Percentiles rank a stretch among this genome's conserved stretches.
Evolutionary conservation across 768 basidiomycete species (phyloP).

Genomic region (Lanmaoa rubissima): DNA sequence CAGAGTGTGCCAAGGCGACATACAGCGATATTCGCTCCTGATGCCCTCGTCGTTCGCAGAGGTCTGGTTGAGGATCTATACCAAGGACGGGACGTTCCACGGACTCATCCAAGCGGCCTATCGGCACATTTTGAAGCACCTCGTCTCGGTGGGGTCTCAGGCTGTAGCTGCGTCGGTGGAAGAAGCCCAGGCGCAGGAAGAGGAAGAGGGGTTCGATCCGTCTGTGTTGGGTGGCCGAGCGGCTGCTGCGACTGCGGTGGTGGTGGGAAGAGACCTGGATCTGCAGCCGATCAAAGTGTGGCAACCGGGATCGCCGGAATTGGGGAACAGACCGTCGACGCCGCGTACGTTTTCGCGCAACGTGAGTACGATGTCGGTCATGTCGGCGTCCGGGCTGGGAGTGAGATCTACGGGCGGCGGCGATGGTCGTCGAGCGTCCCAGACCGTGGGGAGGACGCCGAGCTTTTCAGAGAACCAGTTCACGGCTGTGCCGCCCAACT

Average conservation of each 20-base stretch:
- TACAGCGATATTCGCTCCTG: constrained; percentile 58
- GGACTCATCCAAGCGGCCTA: constrained; percentile 69
- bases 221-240: background rate
- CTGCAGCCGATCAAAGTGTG: constrained; percentile 22
- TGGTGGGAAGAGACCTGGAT: background rate
- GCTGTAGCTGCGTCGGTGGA: too few species aligned
- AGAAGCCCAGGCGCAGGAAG: too few species aligned
- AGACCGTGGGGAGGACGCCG: constrained; percentile 28
- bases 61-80: too few species aligned
- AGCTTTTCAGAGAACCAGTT: constrained; percentile 43
- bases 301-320: background rate
- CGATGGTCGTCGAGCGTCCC: constrained; percentile 1
- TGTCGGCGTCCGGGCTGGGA: background rate
- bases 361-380: too few species aligned
- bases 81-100: constrained; percentile 36
- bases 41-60: constrained; percentile 24
- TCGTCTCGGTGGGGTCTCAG: too few species aligned
- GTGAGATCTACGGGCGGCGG: background rate
- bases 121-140: too few species aligned
- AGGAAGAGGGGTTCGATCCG: constrained; percentile 13
- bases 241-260: background rate
- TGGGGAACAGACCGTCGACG: constrained; percentile 3
- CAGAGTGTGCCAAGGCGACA: constrained; percentile 45
- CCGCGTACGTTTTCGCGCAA: background rate
- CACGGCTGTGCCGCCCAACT: constrained; percentile 43